Base-by-base conservation (phyloP, 257 asterid species). In the Rehmannia glutinosa region DNA sequence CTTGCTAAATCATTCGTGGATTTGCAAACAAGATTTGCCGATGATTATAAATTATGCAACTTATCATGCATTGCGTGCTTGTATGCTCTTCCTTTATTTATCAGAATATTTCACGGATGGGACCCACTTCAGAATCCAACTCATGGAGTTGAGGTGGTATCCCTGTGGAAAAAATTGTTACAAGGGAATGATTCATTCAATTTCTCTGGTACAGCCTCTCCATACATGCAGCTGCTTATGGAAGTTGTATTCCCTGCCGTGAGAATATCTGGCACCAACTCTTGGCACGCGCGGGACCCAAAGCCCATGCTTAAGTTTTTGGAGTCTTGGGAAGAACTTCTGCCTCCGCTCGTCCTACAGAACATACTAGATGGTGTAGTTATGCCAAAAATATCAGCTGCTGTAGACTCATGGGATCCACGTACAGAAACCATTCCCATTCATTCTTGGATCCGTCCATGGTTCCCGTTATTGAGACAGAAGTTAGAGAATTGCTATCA, bases 381-480 rank as follows among this genome's bases (percentile, higher is more conserved):
- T 25, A 68, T 88, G 87, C 96, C 95, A 19, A 93, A 93, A 62
- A 70, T 90, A 61, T 76, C 81, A 17, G 80, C 86, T 62, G 99
- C 97, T 13, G 95, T 90, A 3, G 89, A 90, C 13, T 82, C 88
- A 1, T 93, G 99, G 99, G 97, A 93, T 55, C 99, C 99, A 12
- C 89, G 92, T 32, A 69, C 82, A 23, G 99, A 90, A 73, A 86
- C 95, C 21, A 82, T 90, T 71, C 86, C 97, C 1, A 93, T 93
- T 62, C 97, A 93, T 74, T 80, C 86, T 2, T 93, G 98, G 97
- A 76, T 93, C 67, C 98, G 90, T 79, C 98, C 98, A 10, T 93
- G 98, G 98, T 67, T 90, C 59, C 97, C 89, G 6, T 69, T 84
- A 19, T 66, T 88, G 77, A 95, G 96, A 24, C 83, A 78, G 71